These are phyloP conservation scores for Mucor circinelloides DNA, from an alignment of 371 early-diverging fungal species.

Conservation along the genomic window DNA sequence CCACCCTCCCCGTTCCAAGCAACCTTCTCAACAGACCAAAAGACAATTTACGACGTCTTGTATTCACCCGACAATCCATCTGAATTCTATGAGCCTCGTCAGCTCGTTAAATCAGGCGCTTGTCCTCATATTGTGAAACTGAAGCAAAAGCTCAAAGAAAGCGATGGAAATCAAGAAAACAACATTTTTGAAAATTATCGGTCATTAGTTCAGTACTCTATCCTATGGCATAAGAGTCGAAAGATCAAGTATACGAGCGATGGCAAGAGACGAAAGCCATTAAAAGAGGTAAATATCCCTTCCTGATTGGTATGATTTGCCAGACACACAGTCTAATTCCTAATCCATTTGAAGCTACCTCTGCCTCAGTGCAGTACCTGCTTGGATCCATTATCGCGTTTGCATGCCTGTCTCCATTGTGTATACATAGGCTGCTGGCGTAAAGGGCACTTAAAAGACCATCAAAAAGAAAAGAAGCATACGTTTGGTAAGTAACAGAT, in stretches of 20 bases:
- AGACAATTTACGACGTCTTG: slow-evolving; percentile 42
- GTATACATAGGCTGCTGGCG: slow-evolving; percentile 68
- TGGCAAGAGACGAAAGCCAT: slow-evolving; percentile 20
- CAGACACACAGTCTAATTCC: not conserved
- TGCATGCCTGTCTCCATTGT: slow-evolving; percentile 85
- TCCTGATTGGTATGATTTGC: not conserved
- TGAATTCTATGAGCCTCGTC: slow-evolving; percentile 33
- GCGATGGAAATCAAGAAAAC: slow-evolving; percentile 15
- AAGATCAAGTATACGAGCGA: slow-evolving; percentile 19
- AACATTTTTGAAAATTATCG: slow-evolving; percentile 38
- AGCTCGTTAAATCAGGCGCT: slow-evolving; percentile 30
- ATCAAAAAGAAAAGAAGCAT: slow-evolving; percentile 61
- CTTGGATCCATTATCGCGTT: slow-evolving; percentile 61
- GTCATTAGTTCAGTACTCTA: slow-evolving; percentile 38
- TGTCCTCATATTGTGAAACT: slow-evolving; percentile 38
- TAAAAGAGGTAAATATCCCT: slow-evolving; percentile 14
- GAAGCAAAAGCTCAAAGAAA: slow-evolving; percentile 28
- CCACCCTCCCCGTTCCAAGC: slow-evolving; percentile 17
- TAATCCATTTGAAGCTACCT: slow-evolving; percentile 54
- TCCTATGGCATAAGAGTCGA: slow-evolving; percentile 36
- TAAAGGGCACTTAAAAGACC: slow-evolving; percentile 65
- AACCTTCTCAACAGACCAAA: slow-evolving; percentile 9
- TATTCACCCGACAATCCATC: slow-evolving; percentile 39
- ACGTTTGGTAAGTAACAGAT: slow-evolving; percentile 57
- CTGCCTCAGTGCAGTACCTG: slow-evolving; percentile 70